Evolutionary conservation across 768 basidiomycete genomes (phyloP).

Genomic region (Rhodotorula babjevae): DNA sequence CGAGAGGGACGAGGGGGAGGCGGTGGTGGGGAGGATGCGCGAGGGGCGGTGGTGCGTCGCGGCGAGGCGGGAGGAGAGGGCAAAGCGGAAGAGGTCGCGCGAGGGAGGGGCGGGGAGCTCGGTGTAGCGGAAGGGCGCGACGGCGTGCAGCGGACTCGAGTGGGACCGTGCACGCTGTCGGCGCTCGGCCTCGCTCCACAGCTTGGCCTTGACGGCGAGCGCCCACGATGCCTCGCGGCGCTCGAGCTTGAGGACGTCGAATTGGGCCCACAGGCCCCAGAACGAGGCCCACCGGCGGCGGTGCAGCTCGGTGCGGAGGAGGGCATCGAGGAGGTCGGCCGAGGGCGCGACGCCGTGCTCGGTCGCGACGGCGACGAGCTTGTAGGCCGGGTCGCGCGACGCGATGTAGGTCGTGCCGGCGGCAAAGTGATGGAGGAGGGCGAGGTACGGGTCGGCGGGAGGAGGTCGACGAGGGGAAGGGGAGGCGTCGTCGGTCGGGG

Average conservation of each 20-base stretch:
- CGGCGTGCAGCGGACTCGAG: conserved; percentile 12
- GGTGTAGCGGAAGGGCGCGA: conserved; percentile 3
- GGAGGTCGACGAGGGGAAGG: not conserved
- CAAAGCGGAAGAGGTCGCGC: conserved; percentile 10
- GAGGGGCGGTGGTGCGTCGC: conserved; percentile 11
- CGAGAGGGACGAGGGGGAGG: not conserved
- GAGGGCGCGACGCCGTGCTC: conserved; percentile 3
- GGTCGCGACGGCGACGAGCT: not conserved
- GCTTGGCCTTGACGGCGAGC: conserved; percentile 10
- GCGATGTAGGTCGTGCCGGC: not conserved
- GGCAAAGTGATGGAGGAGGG: conserved; percentile 19
- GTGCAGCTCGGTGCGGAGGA: conserved; percentile 26
- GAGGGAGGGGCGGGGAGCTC: not conserved
- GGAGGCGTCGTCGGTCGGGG: not conserved
- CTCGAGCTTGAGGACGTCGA: conserved; percentile 1
- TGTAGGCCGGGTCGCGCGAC: conserved; percentile 23
- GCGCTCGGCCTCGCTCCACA: not conserved
- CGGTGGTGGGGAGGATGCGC: not conserved
- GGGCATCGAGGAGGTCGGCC: conserved; percentile 6
- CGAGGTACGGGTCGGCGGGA: conserved; percentile 22
- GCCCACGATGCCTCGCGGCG: not conserved
- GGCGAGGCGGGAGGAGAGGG: conserved; percentile 4
- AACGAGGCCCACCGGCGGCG: conserved; percentile 25
- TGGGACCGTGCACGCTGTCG: not conserved
- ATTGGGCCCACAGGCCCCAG: conserved; percentile 29